Evolutionary conservation across 208 protist genomes (phyloP).

Genomic region (Strigomonas culicis): DNA sequence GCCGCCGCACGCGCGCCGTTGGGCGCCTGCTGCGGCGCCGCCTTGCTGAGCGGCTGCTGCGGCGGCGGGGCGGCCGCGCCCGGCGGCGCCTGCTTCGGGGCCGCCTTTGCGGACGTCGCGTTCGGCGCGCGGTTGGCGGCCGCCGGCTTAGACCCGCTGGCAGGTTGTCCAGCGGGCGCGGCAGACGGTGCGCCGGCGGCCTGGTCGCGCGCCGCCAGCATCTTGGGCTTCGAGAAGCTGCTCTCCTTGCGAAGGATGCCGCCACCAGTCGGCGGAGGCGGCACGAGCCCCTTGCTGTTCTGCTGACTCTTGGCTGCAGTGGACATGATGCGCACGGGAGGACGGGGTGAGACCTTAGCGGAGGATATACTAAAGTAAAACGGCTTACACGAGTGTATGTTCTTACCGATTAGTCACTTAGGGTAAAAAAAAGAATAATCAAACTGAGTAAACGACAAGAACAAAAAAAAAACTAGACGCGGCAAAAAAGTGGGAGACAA

Average conservation of each 20-base stretch:
- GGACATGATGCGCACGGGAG: background rate
- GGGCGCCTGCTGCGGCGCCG: background rate
- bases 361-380: background rate
- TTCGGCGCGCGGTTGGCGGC: background rate
- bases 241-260: conserved; percentile 34
- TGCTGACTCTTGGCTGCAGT: background rate
- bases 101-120: background rate
- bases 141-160: background rate
- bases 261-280: background rate
- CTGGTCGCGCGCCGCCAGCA: background rate
- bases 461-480: conserved; percentile 9
- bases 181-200: background rate
- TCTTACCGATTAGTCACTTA: no score
- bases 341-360: background rate
- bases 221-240: conserved; percentile 24
- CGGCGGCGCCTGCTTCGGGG: no score
- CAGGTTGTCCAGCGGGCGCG: conserved; percentile 3
- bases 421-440: no score
- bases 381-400: no score
- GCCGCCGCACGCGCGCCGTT: background rate
- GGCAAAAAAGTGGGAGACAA: conserved; percentile 1
- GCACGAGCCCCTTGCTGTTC: background rate
- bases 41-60: background rate
- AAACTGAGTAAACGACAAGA: conserved; percentile 2
- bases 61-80: background rate